Evolutionary conservation across 345 rosid genomes (phyloP).

Genomic region (Geranium brycei): DNA sequence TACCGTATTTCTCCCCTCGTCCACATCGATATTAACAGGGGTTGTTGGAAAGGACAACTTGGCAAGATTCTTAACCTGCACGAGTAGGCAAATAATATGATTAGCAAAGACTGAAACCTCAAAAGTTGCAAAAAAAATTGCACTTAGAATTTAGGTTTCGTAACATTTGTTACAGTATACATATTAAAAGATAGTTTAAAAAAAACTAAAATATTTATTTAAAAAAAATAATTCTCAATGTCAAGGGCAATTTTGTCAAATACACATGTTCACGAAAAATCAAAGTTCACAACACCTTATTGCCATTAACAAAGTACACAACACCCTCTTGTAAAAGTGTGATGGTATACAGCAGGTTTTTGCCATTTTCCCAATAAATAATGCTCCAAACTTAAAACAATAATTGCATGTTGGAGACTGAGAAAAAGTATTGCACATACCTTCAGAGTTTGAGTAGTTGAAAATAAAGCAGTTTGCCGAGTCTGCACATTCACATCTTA

Average conservation of each 20-base stretch:
- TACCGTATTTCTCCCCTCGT: conserved; percentile 90
- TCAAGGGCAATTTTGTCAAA: too few species aligned
- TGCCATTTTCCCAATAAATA: too few species aligned
- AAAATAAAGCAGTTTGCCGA: conserved; percentile 93
- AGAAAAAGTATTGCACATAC: conserved; percentile 21
- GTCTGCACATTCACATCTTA: conserved; percentile 29
- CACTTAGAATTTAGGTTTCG: background rate
- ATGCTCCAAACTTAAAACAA: background rate
- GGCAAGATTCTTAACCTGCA: conserved; percentile 90
- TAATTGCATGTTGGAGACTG: background rate
- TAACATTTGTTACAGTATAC: background rate
- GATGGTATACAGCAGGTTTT: too few species aligned
- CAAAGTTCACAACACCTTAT: too few species aligned
- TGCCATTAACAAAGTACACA: too few species aligned
- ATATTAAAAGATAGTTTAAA: too few species aligned
- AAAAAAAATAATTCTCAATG: too few species aligned
- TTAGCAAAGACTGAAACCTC: background rate
- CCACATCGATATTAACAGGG: conserved; percentile 80
- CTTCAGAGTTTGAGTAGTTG: conserved; percentile 93
- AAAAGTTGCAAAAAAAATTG: background rate
- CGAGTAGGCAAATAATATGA: background rate
- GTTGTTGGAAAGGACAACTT: conserved; percentile 74
- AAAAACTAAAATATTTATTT: too few species aligned
- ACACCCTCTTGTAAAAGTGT: too few species aligned
- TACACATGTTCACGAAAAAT: too few species aligned